A percentile compares a stretch with the other conserved stretches of the same genome.
phyloP scores from a whole-genome alignment of 2,329 filamentous ascomycete species.

The Xylogone sp. region DNA sequence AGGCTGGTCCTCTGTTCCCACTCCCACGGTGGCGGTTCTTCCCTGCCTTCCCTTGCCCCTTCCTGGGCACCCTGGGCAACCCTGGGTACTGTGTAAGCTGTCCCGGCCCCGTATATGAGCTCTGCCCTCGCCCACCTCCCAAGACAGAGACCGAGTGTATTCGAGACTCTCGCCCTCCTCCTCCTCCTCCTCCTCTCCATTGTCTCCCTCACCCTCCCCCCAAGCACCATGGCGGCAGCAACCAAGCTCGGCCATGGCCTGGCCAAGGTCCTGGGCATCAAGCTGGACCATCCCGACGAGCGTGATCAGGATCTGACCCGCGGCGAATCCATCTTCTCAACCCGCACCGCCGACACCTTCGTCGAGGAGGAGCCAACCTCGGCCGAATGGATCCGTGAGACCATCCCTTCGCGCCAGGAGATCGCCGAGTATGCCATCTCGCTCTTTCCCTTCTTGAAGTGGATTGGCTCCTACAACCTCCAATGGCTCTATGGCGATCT shows the following conservation, averaged over 20 bases:
- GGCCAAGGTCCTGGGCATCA: conserved; percentile 80
- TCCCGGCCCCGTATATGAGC: too few species aligned
- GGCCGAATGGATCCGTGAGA: conserved; percentile 64
- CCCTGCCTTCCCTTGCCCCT: too few species aligned
- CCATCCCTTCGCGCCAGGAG: conserved; percentile 56
- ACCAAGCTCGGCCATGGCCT: conserved; percentile 65
- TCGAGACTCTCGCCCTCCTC: too few species aligned
- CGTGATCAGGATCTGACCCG: conserved; percentile 59
- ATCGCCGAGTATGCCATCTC: conserved; percentile 59
- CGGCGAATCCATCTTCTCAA: conserved; percentile 76
- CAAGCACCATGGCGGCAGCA: conserved; percentile 15
- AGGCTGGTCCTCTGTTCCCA: too few species aligned
- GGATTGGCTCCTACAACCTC: conserved; percentile 84
- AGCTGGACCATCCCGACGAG: conserved; percentile 66
- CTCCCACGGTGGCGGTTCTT: neutral
- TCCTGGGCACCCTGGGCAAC: too few species aligned
- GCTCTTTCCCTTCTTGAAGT: conserved; percentile 84
- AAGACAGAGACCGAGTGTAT: too few species aligned
- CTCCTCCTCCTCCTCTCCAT: too few species aligned
- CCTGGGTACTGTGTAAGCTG: too few species aligned
- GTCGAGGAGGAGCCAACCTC: conserved; percentile 77
- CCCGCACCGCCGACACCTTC: conserved; percentile 70
- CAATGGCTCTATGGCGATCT: conserved; percentile 89
- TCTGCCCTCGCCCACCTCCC: too few species aligned
- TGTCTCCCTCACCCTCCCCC: neutral